Conservation (phyloP, 495 filamentous ascomycete species). For the Penicillium herquei region DNA sequence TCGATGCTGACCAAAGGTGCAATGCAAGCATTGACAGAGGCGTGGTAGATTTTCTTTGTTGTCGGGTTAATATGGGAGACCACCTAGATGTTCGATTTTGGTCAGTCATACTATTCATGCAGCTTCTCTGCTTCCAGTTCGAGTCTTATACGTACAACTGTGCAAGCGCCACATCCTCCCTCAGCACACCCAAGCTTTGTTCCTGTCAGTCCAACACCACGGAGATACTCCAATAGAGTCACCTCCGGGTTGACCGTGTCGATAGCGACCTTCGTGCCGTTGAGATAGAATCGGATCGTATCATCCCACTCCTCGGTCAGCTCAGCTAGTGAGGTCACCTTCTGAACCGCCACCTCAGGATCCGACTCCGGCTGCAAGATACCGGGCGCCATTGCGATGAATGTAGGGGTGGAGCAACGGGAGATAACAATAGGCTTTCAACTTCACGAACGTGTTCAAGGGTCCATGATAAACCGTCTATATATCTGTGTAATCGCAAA, state of each 20-base stretch:
- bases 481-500: constrained; percentile 14
- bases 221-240: constrained; percentile 89
- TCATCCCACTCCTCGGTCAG: constrained; percentile 66
- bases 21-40: constrained; percentile 90
- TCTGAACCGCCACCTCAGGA: constrained; percentile 40
- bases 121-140: not conserved
- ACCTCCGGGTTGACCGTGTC: constrained; percentile 85
- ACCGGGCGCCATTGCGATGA: constrained; percentile 59
- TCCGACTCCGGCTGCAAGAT: constrained; percentile 41
- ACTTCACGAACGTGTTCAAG: constrained; percentile 6
- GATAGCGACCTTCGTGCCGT: constrained; percentile 85
- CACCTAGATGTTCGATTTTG: constrained; percentile 46
- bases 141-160: constrained; percentile 62
- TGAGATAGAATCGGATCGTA: constrained; percentile 83
- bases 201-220: constrained; percentile 82
- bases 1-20: constrained; percentile 90
- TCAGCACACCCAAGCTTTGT: constrained; percentile 82
- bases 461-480: constrained; percentile 10
- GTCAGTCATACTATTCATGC: constrained; percentile 1
- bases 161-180: constrained; percentile 96
- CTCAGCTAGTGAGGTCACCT: constrained; percentile 45
- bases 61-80: constrained; percentile 91
- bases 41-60: constrained; percentile 85
- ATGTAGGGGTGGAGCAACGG: not conserved
- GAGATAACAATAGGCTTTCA: constrained; percentile 4